A percentile compares a stretch with the other conserved stretches of the same genome.
phyloP scores from a whole-genome alignment of 2,329 filamentous ascomycete genomes.

The Fusarium mangiferae region DNA sequence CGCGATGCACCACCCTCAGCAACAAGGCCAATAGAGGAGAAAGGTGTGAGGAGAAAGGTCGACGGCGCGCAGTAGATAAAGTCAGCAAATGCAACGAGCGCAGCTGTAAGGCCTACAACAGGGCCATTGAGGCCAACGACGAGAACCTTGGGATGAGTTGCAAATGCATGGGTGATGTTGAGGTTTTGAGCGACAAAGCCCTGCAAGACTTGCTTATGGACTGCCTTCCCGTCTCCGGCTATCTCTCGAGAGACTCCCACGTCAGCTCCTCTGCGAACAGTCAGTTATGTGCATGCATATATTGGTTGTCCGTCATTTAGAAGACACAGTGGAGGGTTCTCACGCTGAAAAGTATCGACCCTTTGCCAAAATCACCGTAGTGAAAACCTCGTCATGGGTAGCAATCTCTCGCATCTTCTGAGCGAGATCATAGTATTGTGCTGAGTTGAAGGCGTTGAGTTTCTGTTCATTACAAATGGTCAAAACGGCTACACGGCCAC shows the following conservation, averaged over 20 bases:
- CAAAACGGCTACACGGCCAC: slow-evolving; percentile 70
- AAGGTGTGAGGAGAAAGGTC: slow-evolving; percentile 89
- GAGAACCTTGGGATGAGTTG: slow-evolving; percentile 93
- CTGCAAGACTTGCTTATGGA: slow-evolving; percentile 68
- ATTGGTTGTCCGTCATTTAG: not conserved
- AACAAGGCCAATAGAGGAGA: slow-evolving; percentile 88
- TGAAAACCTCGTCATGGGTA: slow-evolving; percentile 78
- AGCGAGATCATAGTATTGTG: slow-evolving; percentile 82
- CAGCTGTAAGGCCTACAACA: slow-evolving; percentile 87
- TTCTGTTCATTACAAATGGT: slow-evolving; percentile 88
- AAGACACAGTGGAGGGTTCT: slow-evolving; percentile 39
- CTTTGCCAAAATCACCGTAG: slow-evolving; percentile 85
- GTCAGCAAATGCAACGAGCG: slow-evolving; percentile 84
- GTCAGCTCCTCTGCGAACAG: slow-evolving; percentile 76
- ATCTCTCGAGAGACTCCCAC: slow-evolving; percentile 66
- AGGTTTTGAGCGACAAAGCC: slow-evolving; percentile 87
- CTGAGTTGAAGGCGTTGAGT: slow-evolving; percentile 81
- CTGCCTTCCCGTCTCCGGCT: slow-evolving; percentile 51
- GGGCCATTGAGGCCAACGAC: slow-evolving; percentile 93
- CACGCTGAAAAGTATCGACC: slow-evolving; percentile 92
- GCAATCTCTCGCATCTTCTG: slow-evolving; percentile 81
- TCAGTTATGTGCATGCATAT: slow-evolving; percentile 2
- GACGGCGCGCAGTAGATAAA: slow-evolving; percentile 89
- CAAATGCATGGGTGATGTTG: slow-evolving; percentile 89
- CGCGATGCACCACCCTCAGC: slow-evolving; percentile 85